Percentiles rank a stretch among this genome's conserved stretches.
phyloP scores from a whole-genome alignment of 208 protist genomes.

The Leishmania martiniquensis region DNA sequence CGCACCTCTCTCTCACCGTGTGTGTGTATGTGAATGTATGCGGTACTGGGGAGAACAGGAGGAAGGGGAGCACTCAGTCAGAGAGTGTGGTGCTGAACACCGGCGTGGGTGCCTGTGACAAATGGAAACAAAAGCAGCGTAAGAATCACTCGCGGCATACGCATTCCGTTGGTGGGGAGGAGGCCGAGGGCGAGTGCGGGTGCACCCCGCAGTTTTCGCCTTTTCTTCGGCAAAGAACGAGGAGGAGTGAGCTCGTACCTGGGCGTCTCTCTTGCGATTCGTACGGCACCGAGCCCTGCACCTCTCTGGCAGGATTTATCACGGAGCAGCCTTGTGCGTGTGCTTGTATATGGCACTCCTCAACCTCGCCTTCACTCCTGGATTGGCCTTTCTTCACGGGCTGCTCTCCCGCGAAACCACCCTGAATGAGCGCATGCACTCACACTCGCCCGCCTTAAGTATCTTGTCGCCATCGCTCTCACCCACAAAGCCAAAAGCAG shows the following conservation, averaged over 20 bases:
- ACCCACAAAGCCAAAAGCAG: neutral
- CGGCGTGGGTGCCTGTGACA: neutral
- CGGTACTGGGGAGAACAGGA: too few relatives aligned
- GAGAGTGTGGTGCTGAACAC: neutral
- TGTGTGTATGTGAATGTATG: too few relatives aligned
- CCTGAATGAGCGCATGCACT: slow-evolving; percentile 7
- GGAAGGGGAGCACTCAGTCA: too few relatives aligned
- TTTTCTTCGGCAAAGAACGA: neutral
- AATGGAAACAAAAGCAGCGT: neutral
- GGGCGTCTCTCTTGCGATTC: neutral
- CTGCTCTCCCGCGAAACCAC: neutral
- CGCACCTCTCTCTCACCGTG: too few relatives aligned
- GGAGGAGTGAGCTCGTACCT: neutral
- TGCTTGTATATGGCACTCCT: neutral
- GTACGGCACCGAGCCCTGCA: neutral
- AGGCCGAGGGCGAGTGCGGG: neutral
- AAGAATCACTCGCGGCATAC: neutral
- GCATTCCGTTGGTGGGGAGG: neutral
- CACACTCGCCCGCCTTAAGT: slow-evolving; percentile 2
- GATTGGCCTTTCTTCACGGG: neutral
- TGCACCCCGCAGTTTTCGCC: neutral
- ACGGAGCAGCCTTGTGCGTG: neutral
- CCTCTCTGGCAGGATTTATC: neutral
- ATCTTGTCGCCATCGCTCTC: neutral
- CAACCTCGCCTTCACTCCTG: neutral